These are phyloP conservation scores for Rhodofomes roseus DNA, from an alignment of 1,284 basidiomycete genomes.

Conservation along the genomic window DNA sequence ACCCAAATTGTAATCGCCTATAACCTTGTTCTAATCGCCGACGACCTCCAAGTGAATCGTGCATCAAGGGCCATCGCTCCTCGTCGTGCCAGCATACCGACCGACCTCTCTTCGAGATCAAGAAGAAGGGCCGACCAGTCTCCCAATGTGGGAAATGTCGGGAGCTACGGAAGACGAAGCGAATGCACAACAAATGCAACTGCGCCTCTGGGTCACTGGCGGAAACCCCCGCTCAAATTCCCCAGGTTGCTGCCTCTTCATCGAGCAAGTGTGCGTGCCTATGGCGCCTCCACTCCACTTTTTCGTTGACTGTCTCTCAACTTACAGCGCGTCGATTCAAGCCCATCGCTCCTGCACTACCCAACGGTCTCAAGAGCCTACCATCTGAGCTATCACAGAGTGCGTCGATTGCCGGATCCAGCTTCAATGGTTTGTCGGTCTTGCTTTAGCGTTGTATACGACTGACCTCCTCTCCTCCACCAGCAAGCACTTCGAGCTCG, in stretches of 20 bases:
- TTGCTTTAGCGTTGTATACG: too few species aligned
- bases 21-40: slow-evolving; percentile 10
- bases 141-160: slow-evolving; percentile 78
- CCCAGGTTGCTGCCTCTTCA: slow-evolving; percentile 5
- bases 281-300: not conserved
- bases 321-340: slow-evolving; percentile 19
- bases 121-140: slow-evolving; percentile 79
- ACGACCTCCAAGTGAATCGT: slow-evolving; percentile 55
- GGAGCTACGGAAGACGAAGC: slow-evolving; percentile 71
- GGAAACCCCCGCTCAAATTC: not conserved
- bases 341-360: slow-evolving; percentile 27
- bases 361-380: slow-evolving; percentile 25
- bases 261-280: slow-evolving; percentile 8
- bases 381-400: not conserved
- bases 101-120: slow-evolving; percentile 74
- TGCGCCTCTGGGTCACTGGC: slow-evolving; percentile 29
- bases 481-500: slow-evolving; percentile 45
- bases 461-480: not conserved
- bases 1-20: slow-evolving; percentile 11
- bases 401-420: slow-evolving; percentile 3
- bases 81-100: slow-evolving; percentile 75
- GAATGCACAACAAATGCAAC: slow-evolving; percentile 67
- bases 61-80: slow-evolving; percentile 82
- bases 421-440: slow-evolving; percentile 8
- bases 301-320: not conserved